Evolutionary conservation across 164 flowering plant species (phyloP), one percentile per base, ranked within the genome.

Genomic region (Tinospora cordifolia): DNA sequence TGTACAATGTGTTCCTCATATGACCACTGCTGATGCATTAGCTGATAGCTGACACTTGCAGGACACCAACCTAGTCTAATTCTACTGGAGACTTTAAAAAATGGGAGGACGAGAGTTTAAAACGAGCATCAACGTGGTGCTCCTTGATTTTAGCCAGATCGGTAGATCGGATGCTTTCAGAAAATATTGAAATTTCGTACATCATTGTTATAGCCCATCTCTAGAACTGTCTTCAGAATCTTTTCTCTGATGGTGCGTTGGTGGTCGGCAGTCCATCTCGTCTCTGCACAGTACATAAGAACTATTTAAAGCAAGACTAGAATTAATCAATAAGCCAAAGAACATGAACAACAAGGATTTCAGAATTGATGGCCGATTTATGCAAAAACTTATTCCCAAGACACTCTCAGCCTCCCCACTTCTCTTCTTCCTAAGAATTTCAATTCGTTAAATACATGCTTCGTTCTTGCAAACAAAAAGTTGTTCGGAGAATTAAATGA

Each of bases 261-360:
- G 75, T 68, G 77, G 82, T 26, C 74, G 77, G 40, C 66, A 80
- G 44, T 80, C 80, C 38, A 83, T 76, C 78, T 85, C 91, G 77
- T 84, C 86, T 77, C 96, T 90, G 88, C 76, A 77, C n/a, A 41
- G 54, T 13, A 65, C 1, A 70, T 25, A 21, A 9, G 54, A 71
- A 68, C 24, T 40, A 78, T 51, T 17, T 25, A 25, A 60, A 38
- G 25, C 13, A 63, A 57, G 47, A 21, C 5, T 15, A 25, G 7
- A 14, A 58, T 12, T 1, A 51, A 54, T 1, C 2, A 6, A 64
- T 19, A 63, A 17, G 30, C n/a, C 17, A 11, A 66, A 21, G 9
- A 15, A 41, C 6, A 2, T 17, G 34, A 27, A 68, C 3, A 54
- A 21, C 63, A 49, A 21, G 44, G 21, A 4, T 27, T 17, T n/a